phyloP scores from a whole-genome alignment of 2,329 filamentous ascomycete genomes.

The Clonostachys rosea region DNA sequence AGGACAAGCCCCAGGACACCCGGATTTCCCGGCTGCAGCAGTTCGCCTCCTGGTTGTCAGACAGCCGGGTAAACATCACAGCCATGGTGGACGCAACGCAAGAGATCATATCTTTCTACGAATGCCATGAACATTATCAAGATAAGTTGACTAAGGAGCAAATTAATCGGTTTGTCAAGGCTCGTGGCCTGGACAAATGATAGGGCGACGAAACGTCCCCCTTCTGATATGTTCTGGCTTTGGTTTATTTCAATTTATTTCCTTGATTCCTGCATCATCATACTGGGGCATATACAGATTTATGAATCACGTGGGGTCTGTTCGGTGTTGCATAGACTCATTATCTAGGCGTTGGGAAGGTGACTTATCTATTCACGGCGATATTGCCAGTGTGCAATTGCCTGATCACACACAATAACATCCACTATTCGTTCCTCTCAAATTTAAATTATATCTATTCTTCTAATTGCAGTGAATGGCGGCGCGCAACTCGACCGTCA shows the following conservation, averaged over 20 bases:
- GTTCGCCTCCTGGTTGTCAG: slow-evolving; percentile 74
- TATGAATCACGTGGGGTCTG: background rate
- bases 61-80: slow-evolving; percentile 80
- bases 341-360: too few species aligned
- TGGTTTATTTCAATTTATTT: background rate
- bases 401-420: background rate
- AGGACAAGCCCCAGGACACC: slow-evolving; percentile 46
- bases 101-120: slow-evolving; percentile 86
- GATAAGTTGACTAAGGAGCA: slow-evolving; percentile 55
- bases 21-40: slow-evolving; percentile 61
- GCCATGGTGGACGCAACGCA: slow-evolving; percentile 86
- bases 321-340: background rate
- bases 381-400: too few species aligned
- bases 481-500: too few species aligned
- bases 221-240: background rate
- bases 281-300: background rate
- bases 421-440: background rate
- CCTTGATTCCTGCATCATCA: background rate
- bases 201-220: background rate
- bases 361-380: too few species aligned
- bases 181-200: slow-evolving; percentile 49
- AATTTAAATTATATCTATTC: too few species aligned
- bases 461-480: too few species aligned
- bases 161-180: slow-evolving; percentile 55
- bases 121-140: slow-evolving; percentile 59